Percentiles rank a stretch among this genome's conserved stretches.
These are phyloP conservation scores for Trametes meyenii DNA, from an alignment of 768 basidiomycete genomes.

Conservation along the genomic window DNA sequence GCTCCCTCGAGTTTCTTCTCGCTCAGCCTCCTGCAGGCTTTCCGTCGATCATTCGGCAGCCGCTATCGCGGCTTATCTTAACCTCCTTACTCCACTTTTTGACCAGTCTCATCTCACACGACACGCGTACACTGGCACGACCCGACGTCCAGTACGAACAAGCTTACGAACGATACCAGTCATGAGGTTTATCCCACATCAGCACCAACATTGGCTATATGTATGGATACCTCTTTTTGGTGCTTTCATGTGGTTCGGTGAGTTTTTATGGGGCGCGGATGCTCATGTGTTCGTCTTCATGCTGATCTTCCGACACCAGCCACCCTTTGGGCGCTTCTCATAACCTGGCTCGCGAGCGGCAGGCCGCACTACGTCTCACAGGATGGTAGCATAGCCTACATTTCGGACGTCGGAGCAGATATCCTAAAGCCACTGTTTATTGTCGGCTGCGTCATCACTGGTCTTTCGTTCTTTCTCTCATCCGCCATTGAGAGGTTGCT, in stretches of 20 bases:
- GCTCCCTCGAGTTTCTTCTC: not conserved
- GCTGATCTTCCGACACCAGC: constrained; percentile 34
- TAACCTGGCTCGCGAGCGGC: constrained; percentile 72
- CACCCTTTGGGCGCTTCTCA: constrained; percentile 68
- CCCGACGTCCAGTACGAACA: not conserved
- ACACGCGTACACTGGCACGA: constrained; percentile 9
- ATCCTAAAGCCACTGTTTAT: constrained; percentile 78
- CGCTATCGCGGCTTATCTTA: constrained; percentile 13
- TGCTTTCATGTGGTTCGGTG: constrained; percentile 68
- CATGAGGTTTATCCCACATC: constrained; percentile 10
- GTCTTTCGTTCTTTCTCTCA: constrained; percentile 59
- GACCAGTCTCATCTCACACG: not conserved
- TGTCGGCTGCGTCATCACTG: constrained; percentile 64
- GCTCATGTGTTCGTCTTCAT: not conserved
- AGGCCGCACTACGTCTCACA: constrained; percentile 59
- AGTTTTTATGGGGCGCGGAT: constrained; percentile 24
- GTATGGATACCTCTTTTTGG: constrained; percentile 65
- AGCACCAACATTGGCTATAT: constrained; percentile 57
- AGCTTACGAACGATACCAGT: not conserved
- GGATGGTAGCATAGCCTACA: constrained; percentile 65
- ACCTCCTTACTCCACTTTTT: not conserved
- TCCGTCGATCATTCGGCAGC: constrained; percentile 1
- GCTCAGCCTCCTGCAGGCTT: not conserved
- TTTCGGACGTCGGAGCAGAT: constrained; percentile 77
- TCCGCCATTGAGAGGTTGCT: constrained; percentile 65